These are phyloP conservation scores for Babjeviella inositovora DNA, from an alignment of 805 yeast species.

Conservation along the genomic window DNA sequence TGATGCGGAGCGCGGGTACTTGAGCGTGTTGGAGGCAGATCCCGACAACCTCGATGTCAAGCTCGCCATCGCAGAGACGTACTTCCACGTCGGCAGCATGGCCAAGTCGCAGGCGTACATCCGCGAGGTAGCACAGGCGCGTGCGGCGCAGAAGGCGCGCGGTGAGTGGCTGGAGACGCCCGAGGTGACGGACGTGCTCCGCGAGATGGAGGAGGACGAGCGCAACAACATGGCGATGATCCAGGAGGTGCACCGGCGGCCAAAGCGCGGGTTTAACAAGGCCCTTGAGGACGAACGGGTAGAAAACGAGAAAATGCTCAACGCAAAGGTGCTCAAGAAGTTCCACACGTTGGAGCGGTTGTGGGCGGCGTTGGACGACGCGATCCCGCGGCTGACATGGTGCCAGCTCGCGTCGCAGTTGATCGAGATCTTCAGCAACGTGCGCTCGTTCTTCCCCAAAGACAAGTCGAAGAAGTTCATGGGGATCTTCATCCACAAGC, in stretches of 20 bases:
- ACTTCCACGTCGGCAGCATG: slow-evolving; percentile 46
- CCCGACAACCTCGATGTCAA: slow-evolving; percentile 59
- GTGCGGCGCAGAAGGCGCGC: too few relatives aligned
- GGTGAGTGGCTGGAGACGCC: too few relatives aligned
- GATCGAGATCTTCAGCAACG: slow-evolving; percentile 68
- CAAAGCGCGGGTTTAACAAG: too few relatives aligned
- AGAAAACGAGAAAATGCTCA: too few relatives aligned
- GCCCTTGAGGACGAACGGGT: too few relatives aligned
- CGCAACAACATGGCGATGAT: too few relatives aligned
- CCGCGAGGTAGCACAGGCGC: too few relatives aligned
- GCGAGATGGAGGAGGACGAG: too few relatives aligned
- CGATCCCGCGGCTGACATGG: too few relatives aligned
- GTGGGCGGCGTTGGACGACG: too few relatives aligned
- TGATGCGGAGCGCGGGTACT: slow-evolving; percentile 46
- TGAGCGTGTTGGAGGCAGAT: slow-evolving; percentile 31
- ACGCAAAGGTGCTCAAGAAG: slow-evolving; percentile 39
- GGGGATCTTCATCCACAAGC: slow-evolving; percentile 47
- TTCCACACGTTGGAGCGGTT: slow-evolving; percentile 32
- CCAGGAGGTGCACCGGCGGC: too few relatives aligned
- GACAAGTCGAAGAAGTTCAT: slow-evolving; percentile 58
- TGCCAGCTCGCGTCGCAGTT: slow-evolving; percentile 69
- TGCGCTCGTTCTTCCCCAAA: slow-evolving; percentile 62
- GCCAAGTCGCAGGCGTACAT: slow-evolving; percentile 35
- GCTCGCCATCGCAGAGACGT: slow-evolving; percentile 69
- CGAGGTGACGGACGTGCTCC: too few relatives aligned